Evolutionary conservation across 345 rosid species (phyloP), one percentile per base, ranked within the genome.

Genomic region (Lepidium didymum): DNA sequence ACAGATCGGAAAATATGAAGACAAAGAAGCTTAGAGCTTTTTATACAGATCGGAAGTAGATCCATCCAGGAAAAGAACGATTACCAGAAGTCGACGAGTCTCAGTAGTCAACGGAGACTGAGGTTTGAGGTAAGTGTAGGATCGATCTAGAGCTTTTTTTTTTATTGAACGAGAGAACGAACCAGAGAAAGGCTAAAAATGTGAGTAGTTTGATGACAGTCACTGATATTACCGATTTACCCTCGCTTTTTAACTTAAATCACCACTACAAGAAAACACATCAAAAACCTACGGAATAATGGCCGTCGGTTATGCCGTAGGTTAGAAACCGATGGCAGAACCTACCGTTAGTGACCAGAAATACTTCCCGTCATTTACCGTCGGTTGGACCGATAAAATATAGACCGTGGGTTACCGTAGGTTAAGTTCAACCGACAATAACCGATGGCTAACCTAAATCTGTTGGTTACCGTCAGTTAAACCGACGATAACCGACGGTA

Each of bases 51-150:
- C 75, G 15, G 61, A 31, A 41, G 33, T 49, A 47, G 61, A 75
- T 62, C 66, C 55, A 25, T 23, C 55, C 31, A 54, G 15, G 11
- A 0, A 10, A 67, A 3, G 34, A 68, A 49, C 7, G 9, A 56
- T 29, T 29, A 63, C 58, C 66, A 52, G 68, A 54, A 23, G 70
- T 21, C 3, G 59, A 40, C 18, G 70, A 68, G 78, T 54, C 78
- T 68, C 74, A 31, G 74, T 62, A 53, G 78, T 68, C 74, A 69
- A 75, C 75, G 74, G 70, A 62, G 75, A 75, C 70, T 75, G 65
- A 67, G 56, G 68, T 67, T 60, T 67, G 54, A 14, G 23, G 49
- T 6, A 21, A 34, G 50, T 62, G 56, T 72, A 29, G 25, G 73
- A 52, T 68, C 56, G 78, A 75, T 68, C 74, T 68, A 56, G 46